A percentile compares a stretch with the other conserved stretches of the same genome.
Conservation (phyloP, 345 rosid genomes). For the Durio zibethinus region DNA sequence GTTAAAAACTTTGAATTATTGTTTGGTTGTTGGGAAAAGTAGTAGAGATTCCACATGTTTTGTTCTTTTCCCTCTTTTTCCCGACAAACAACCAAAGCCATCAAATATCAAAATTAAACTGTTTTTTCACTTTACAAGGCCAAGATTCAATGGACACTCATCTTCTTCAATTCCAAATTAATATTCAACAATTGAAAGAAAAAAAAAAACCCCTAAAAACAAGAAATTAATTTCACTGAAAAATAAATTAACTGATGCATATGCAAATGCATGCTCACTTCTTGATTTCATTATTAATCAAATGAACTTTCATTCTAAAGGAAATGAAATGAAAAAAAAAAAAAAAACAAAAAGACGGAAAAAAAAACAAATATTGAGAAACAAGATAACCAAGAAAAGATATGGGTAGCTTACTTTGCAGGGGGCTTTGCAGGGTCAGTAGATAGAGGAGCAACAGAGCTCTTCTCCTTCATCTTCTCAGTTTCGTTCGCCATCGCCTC, state of each 20-base stretch:
- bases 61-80: conserved; percentile 7
- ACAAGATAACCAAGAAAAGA: background rate
- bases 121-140: background rate
- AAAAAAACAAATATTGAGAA: background rate
- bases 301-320: background rate
- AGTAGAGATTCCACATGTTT: conserved; percentile 15
- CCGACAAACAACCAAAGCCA: conserved; percentile 13
- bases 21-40: conserved; percentile 11
- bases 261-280: background rate
- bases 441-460: conserved; percentile 16
- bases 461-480: conserved; percentile 36
- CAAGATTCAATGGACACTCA: conserved; percentile 3
- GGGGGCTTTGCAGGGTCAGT: conserved; percentile 47
- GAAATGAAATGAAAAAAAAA: no score
- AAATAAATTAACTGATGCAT: background rate
- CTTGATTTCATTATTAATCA: background rate
- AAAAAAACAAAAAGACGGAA: no score
- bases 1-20: conserved; percentile 6
- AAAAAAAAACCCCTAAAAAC: background rate
- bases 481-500: conserved; percentile 11
- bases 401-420: conserved; percentile 44
- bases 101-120: background rate
- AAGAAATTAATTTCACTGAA: background rate
- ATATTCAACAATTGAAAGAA: background rate
- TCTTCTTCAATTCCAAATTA: no score